Evolutionary conservation across 1,284 basidiomycete species (phyloP).

Genomic region (Stereum hirsutum): DNA sequence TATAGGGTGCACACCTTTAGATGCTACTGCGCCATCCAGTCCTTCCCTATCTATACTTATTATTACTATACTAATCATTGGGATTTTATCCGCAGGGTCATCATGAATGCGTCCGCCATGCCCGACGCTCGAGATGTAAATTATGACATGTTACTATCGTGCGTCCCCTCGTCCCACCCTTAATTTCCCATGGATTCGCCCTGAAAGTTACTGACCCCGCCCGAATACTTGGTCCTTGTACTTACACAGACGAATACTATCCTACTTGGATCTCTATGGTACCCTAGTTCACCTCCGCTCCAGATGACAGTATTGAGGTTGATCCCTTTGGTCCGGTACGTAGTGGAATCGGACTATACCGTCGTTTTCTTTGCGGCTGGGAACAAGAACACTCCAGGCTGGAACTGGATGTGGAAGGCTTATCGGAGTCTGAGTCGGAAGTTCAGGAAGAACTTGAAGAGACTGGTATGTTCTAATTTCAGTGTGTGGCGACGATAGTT

Average conservation of each 20-base stretch:
- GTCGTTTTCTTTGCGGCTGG: slow-evolving; percentile 82
- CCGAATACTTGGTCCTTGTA: no score
- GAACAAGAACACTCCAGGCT: slow-evolving; percentile 63
- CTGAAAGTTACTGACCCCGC: no score
- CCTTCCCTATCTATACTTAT: no score
- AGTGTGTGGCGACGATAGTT: no score
- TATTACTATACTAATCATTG: no score
- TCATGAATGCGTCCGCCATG: slow-evolving; percentile 71
- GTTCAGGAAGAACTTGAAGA: slow-evolving; percentile 83
- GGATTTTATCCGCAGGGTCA: no score
- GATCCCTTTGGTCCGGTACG: background rate
- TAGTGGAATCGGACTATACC: slow-evolving; percentile 82
- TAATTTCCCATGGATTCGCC: slow-evolving; percentile 5
- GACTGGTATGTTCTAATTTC: slow-evolving; percentile 39
- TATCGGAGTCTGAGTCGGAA: slow-evolving; percentile 74
- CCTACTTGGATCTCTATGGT: slow-evolving; percentile 76
- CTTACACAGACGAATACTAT: slow-evolving; percentile 66
- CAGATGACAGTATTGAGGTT: background rate
- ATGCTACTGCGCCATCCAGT: no score
- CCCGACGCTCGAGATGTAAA: slow-evolving; percentile 71
- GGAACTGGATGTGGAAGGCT: slow-evolving; percentile 89
- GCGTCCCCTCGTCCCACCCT: slow-evolving; percentile 24
- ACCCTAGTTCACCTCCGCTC: slow-evolving; percentile 18
- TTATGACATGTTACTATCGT: slow-evolving; percentile 73
- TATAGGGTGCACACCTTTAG: no score